phyloP scores from a whole-genome alignment of 805 yeast species.

The Suhomyces canberraensis region DNA sequence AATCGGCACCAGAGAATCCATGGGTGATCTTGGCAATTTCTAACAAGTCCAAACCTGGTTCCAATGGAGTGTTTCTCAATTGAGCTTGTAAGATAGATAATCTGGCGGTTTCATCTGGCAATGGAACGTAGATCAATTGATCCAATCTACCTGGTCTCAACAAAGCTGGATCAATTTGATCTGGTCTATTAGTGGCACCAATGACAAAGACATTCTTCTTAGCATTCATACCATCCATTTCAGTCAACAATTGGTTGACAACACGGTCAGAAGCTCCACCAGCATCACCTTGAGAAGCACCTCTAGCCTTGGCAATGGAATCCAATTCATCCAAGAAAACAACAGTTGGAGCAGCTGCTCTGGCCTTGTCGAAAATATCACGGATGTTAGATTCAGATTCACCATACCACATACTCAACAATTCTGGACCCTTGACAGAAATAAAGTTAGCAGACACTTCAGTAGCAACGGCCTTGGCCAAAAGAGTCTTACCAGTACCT shows the following conservation, averaged over 20 bases:
- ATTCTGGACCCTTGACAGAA: slow-evolving; percentile 95
- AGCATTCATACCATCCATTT: slow-evolving; percentile 99
- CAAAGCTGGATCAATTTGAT: slow-evolving; percentile 97
- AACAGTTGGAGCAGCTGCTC: slow-evolving; percentile 99
- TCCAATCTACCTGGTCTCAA: slow-evolving; percentile 99
- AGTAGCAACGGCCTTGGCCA: slow-evolving; percentile 99
- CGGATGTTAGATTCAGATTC: slow-evolving; percentile 97
- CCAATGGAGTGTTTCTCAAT: slow-evolving; percentile 96
- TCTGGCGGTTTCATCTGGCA: slow-evolving; percentile 95
- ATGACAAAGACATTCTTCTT: slow-evolving; percentile 97
- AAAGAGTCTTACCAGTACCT: slow-evolving; percentile 98
- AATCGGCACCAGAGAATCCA: slow-evolving; percentile 99
- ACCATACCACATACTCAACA: slow-evolving; percentile 98
- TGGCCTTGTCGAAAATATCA: slow-evolving; percentile 96
- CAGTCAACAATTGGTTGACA: slow-evolving; percentile 91
- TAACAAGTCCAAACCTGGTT: slow-evolving; percentile 86
- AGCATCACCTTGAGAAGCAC: slow-evolving; percentile 80
- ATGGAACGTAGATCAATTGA: slow-evolving; percentile 96
- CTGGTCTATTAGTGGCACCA: slow-evolving; percentile 99
- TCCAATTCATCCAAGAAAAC: slow-evolving; percentile 98
- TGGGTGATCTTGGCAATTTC: slow-evolving; percentile 93
- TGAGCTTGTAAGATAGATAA: slow-evolving; percentile 91
- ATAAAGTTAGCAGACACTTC: slow-evolving; percentile 98
- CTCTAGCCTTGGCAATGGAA: slow-evolving; percentile 96
- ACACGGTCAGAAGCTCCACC: slow-evolving; percentile 97